These are phyloP conservation scores for Musa itinerans DNA, from an alignment of 176 grass and related monocot genomes.

Conservation along the genomic window DNA sequence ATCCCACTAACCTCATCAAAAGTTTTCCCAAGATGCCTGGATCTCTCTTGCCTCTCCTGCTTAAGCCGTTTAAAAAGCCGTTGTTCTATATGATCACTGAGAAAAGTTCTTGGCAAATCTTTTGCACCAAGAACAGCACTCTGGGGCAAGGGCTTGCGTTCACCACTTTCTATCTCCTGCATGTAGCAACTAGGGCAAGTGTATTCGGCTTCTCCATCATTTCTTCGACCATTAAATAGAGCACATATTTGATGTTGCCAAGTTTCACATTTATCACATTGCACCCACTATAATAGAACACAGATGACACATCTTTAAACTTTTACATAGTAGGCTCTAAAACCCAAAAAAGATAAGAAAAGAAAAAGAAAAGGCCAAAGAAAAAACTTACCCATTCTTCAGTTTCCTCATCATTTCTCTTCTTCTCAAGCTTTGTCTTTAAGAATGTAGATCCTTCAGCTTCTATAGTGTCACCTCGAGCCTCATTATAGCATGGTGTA, in stretches of 20 bases:
- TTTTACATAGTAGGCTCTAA: not conserved
- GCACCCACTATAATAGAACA: conserved; percentile 73
- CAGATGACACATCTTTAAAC: not conserved
- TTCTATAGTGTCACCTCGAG: conserved; percentile 75
- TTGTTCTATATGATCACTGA: conserved; percentile 95
- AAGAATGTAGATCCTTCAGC: conserved; percentile 54
- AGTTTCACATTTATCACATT: conserved; percentile 99
- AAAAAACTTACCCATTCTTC: conserved; percentile 84
- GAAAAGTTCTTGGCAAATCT: conserved; percentile 83
- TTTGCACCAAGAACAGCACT: conserved; percentile 98
- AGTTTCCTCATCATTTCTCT: conserved; percentile 97
- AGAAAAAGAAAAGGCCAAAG: conserved; percentile 1
- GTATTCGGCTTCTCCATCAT: conserved; percentile 93
- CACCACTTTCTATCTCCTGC: conserved; percentile 67
- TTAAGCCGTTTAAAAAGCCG: conserved; percentile 72
- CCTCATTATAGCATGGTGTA: conserved; percentile 85
- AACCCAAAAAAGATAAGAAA: not conserved
- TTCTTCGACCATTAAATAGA: conserved; percentile 92
- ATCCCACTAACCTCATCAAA: conserved; percentile 66
- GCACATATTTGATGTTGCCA: conserved; percentile 99
- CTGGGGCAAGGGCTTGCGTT: conserved; percentile 85
- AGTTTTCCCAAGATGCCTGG: conserved; percentile 45
- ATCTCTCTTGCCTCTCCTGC: conserved; percentile 66
- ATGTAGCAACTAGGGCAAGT: conserved; percentile 93
- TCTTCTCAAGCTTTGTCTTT: conserved; percentile 85